Base-by-base conservation (phyloP, 129 eudicot genomes). In the Cynara cardunculus region DNA sequence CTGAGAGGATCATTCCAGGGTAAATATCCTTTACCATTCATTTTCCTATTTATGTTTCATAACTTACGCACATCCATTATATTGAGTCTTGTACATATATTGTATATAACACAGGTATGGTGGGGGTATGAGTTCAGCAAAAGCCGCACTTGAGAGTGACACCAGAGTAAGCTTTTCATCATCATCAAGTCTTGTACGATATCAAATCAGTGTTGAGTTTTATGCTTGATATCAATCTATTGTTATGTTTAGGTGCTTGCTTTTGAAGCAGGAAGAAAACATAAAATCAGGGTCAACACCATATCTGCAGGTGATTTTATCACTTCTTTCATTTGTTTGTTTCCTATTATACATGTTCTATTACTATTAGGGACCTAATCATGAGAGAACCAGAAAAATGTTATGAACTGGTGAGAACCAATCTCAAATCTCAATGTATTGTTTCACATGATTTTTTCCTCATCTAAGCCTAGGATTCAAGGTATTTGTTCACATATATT, bases 51-150 rank as follows among this genome's bases (percentile, higher is more conserved):
- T 81, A 28, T 83, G 59, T 62, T 35, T 59, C 7, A 9, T 74
- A 44, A 25, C 44, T 41, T 28, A 25, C 28, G 13, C 77, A 28
- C 56, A 27, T 44, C 32, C 59, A 72, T 39, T 32, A 25, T 77
- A 68, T 21, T 53, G 3, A 28, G 26, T 34, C 21, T 71, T 77
- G 59, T 64, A 64, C 27, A 72, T 73, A 5, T 49, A 49, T 27
- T 24, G 65, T 77, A 68, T 75, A 37, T 31, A 14, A 72, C 76
- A 77, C 85, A 94, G 98, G 32, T 94, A 94, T 76, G 98, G 98
- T 78, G 98, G 98, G 72, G 98, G 98, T 44, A 94, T 94, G 98
- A 94, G 97, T 81, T 92, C 98, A 70, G 98, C 98, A 74, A 94
- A 94, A 87, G 97, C 98, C 28, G 97, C 97, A 19, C 88, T 94